A percentile compares a stretch with the other conserved stretches of the same genome.
These are phyloP conservation scores for Amaranthus cruentus DNA, from an alignment of 148 eudicot genomes.

Conservation along the genomic window DNA sequence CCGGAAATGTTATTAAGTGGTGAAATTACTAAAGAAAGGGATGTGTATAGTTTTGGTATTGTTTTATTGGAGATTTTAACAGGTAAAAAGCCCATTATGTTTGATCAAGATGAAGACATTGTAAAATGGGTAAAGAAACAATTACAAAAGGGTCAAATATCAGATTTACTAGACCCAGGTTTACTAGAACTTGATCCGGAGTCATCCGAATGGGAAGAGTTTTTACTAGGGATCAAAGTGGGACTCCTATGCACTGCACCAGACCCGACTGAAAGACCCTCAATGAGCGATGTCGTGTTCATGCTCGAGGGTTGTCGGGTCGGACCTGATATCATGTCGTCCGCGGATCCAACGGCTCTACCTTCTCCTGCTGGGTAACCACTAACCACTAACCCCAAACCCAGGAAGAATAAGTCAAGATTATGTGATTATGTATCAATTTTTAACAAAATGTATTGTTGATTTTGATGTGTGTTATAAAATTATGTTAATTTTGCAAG, in stretches of 20 bases:
- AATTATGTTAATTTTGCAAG: neutral
- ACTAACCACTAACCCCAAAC: neutral
- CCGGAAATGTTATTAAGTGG: conserved; percentile 53
- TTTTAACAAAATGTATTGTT: conserved; percentile 14
- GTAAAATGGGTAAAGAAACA: conserved; percentile 79
- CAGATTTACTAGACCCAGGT: conserved; percentile 72
- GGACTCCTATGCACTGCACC: conserved; percentile 64
- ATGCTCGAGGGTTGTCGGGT: conserved; percentile 79
- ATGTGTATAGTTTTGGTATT: conserved; percentile 70
- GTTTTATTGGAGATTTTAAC: conserved; percentile 63
- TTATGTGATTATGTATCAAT: conserved; percentile 20
- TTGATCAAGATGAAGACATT: conserved; percentile 66
- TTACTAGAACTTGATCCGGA: conserved; percentile 73
- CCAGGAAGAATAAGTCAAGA: neutral
- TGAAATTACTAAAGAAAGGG: conserved; percentile 44
- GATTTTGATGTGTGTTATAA: conserved; percentile 8
- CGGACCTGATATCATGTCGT: conserved; percentile 64
- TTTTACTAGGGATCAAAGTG: conserved; percentile 66
- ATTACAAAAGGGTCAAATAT: conserved; percentile 60
- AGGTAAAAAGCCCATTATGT: conserved; percentile 64
- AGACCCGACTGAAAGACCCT: conserved; percentile 55
- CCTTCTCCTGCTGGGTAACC: conserved; percentile 41
- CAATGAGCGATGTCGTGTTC: conserved; percentile 60
- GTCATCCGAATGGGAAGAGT: conserved; percentile 84
- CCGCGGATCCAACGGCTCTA: conserved; percentile 60